Percentiles rank a stretch among this genome's conserved stretches.
Evolutionary conservation across 306 rosid species (phyloP).

Genomic region (Quercus dentata): DNA sequence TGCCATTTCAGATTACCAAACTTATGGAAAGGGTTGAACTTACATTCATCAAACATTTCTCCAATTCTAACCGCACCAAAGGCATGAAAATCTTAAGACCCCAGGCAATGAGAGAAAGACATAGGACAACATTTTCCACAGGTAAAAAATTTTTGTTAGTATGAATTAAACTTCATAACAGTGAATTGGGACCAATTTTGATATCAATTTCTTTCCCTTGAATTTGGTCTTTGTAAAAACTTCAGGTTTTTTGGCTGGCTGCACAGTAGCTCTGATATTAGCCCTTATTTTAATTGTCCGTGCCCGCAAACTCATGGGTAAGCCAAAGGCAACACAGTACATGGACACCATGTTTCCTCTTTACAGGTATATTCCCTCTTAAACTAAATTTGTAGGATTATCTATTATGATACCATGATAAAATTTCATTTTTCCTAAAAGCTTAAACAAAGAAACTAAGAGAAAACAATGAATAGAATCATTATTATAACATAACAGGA

Average conservation of each 20-base stretch:
- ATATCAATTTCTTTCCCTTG: not conserved
- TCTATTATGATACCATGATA: no score
- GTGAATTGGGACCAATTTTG: no score
- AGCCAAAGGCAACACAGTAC: conserved; percentile 31
- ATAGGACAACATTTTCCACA: conserved; percentile 53
- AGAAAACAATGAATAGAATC: no score
- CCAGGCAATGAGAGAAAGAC: conserved; percentile 54
- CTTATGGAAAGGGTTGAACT: conserved; percentile 50
- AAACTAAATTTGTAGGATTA: not conserved
- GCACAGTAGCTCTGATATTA: conserved; percentile 45
- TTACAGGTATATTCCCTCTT: conserved; percentile 42
- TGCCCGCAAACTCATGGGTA: conserved; percentile 29
- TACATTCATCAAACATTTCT: conserved; percentile 55
- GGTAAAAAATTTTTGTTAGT: conserved; percentile 28
- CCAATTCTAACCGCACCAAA: conserved; percentile 57
- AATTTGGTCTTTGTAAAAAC: not conserved
- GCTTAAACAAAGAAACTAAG: no score
- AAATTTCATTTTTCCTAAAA: no score
- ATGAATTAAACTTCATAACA: no score
- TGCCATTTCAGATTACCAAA: conserved; percentile 30
- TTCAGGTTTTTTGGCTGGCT: conserved; percentile 69
- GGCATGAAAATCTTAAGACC: conserved; percentile 63
- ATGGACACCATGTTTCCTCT: conserved; percentile 77
- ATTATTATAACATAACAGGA: no score
- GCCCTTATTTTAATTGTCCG: conserved; percentile 50